These are phyloP conservation scores for Aureobasidium sp. DNA, from an alignment of 2,329 filamentous ascomycete species.

Conservation along the genomic window DNA sequence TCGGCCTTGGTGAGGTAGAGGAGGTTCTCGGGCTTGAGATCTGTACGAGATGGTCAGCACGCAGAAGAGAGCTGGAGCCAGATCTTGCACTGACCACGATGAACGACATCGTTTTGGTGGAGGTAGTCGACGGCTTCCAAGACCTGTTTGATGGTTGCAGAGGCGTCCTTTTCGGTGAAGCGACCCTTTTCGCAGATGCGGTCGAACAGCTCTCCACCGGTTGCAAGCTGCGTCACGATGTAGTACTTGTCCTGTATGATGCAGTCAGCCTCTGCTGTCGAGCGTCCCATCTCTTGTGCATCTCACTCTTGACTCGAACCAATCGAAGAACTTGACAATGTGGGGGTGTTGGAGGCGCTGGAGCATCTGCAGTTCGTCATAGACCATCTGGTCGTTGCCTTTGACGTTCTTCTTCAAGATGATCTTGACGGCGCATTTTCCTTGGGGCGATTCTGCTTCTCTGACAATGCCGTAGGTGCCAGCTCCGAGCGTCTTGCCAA, in stretches of 20 bases:
- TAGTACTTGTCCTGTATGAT: constrained; percentile 87
- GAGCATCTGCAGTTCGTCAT: constrained; percentile 91
- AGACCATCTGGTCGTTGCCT: constrained; percentile 97
- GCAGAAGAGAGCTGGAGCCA: background rate
- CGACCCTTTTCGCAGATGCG: constrained; percentile 96
- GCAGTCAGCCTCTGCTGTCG: background rate
- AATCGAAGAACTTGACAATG: constrained; percentile 96
- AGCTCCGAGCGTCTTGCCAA: constrained; percentile 88
- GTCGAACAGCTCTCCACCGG: constrained; percentile 93
- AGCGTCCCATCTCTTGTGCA: background rate
- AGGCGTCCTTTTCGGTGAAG: constrained; percentile 97
- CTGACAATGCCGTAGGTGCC: constrained; percentile 98
- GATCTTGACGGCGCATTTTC: constrained; percentile 95
- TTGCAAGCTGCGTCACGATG: constrained; percentile 94
- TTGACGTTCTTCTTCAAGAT: constrained; percentile 99
- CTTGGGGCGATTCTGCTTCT: constrained; percentile 77
- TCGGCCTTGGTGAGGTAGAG: constrained; percentile 76
- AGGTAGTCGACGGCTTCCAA: constrained; percentile 90
- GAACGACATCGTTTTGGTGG: constrained; percentile 89
- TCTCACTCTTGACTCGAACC: constrained; percentile 93
- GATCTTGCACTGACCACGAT: constrained; percentile 60
- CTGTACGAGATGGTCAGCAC: constrained; percentile 42
- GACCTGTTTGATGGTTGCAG: constrained; percentile 90
- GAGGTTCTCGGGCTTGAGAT: constrained; percentile 96
- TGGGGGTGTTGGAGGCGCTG: constrained; percentile 86